These are phyloP conservation scores for Daldinia sp. DNA, from an alignment of 2,329 filamentous ascomycete species.

Conservation along the genomic window DNA sequence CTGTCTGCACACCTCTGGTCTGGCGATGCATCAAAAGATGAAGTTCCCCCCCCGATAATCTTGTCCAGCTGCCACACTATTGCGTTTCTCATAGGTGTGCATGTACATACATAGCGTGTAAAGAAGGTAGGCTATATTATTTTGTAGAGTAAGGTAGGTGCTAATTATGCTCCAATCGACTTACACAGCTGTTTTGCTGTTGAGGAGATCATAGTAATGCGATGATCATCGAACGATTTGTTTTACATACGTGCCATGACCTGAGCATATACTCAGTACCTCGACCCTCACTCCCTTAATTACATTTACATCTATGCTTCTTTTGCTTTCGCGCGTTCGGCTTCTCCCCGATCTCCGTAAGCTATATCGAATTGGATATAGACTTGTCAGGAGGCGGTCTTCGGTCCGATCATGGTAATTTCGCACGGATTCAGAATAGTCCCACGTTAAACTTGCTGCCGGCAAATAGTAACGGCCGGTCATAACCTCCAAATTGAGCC, in stretches of 20 bases:
- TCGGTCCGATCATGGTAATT: constrained; percentile 41
- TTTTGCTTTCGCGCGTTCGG: constrained; percentile 29
- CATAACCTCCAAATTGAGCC: constrained; percentile 42
- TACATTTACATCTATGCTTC: constrained; percentile 21
- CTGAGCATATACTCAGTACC: constrained; percentile 8
- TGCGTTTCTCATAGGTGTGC: constrained; percentile 8
- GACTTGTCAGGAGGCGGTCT: constrained; percentile 31
- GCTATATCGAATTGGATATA: constrained; percentile 35
- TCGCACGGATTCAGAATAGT: constrained; percentile 34
- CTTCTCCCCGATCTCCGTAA: constrained; percentile 33
- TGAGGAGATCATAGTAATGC: constrained; percentile 30
- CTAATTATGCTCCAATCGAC: background rate
- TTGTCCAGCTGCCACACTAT: constrained; percentile 12
- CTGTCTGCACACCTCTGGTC: constrained; percentile 22
- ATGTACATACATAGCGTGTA: constrained; percentile 8
- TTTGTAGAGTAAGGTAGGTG: background rate
- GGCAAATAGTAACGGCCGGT: constrained; percentile 31
- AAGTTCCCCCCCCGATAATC: constrained; percentile 11
- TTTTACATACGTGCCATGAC: constrained; percentile 16
- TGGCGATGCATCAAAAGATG: constrained; percentile 16
- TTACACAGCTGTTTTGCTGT: constrained; percentile 18
- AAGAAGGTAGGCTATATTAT: constrained; percentile 8
- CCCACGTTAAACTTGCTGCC: constrained; percentile 28
- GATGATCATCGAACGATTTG: constrained; percentile 42
- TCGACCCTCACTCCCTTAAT: constrained; percentile 25